These are phyloP conservation scores for Acacia pycnantha DNA, from an alignment of 331 rosid species.

Conservation along the genomic window DNA sequence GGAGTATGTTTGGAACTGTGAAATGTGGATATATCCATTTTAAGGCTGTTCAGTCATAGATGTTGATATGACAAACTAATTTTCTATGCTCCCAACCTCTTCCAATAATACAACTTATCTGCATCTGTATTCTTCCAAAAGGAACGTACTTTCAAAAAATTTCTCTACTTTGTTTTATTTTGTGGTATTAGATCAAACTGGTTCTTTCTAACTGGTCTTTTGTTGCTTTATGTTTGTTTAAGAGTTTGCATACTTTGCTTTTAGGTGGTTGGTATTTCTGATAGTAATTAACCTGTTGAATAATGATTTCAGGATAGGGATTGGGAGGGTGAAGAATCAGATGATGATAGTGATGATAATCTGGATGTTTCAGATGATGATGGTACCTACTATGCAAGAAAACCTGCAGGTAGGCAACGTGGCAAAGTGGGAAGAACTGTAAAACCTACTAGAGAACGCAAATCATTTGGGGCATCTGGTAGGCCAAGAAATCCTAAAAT, in stretches of 20 bases:
- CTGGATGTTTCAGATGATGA: constrained; percentile 75
- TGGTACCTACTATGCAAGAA: constrained; percentile 65
- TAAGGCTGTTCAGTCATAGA: not conserved
- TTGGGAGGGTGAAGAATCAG: constrained; percentile 88
- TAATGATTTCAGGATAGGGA: constrained; percentile 65
- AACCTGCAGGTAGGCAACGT: constrained; percentile 55
- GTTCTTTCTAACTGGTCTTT: constrained; percentile 17
- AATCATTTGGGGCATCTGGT: constrained; percentile 49
- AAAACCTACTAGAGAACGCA: constrained; percentile 62
- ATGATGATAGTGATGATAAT: constrained; percentile 68
- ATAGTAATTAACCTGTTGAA: constrained; percentile 30
- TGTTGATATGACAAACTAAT: not conserved
- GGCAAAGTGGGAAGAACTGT: constrained; percentile 55
- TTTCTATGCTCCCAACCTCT: not conserved
- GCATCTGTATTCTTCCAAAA: not conserved
- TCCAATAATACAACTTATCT: not conserved
- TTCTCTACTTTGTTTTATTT: not conserved
- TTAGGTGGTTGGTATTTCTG: constrained; percentile 27
- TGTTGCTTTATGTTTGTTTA: constrained; percentile 24
- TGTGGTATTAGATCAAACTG: not conserved
- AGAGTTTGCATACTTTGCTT: constrained; percentile 12
- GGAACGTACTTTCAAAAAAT: not conserved
- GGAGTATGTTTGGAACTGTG: not conserved
- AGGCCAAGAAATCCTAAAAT: constrained; percentile 73
- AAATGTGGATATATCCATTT: not conserved